Base-by-base conservation (phyloP, 768 basidiomycete species). In the Lyophyllum semitale region DNA sequence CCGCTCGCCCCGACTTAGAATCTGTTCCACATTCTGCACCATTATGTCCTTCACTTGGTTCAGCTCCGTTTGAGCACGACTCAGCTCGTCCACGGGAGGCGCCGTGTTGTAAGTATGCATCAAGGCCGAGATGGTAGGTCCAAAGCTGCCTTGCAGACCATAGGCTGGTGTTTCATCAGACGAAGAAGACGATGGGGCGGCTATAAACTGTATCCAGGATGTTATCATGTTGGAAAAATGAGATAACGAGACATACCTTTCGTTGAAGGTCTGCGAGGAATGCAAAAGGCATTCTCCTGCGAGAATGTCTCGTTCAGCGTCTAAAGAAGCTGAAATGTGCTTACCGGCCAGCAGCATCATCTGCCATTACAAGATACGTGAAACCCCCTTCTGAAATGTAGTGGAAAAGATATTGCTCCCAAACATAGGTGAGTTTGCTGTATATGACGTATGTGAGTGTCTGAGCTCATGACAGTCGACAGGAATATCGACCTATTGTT, bases 11-110 rank as follows among this genome's bases (percentile, higher is more conserved):
- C 97, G 81, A 50, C 84, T 89, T 38, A 99, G 83, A 59, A 98
- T 96, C 69, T 95, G 91, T 73, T 98, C 94, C 59, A 98, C 95
- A 69, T 98, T 98, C 72, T 98, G 92, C 48, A 98, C 95, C 95
- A 97, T 96, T 72, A 97, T 93, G 64, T 95, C 89, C 70, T 97
- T 98, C 44, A 97, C 91, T 61, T 93, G 91, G 57, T 85, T 84
- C 38, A 94, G 79, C 70, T 98, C 95, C 4, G 83, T 82, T 67
- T 95, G 95, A 5, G 96, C 96, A 58, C 93, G 90, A 18, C 88
- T 77, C 53, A 98, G 84, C 58, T 95, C 93, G 68, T 99, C 97
- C 8, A 79, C 71, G 33, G 93, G 95, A 15, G 95, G 95, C 8
- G 84, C 74, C 27, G 93, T 94, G 66, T 93, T 94, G 77, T 92